Evolutionary conservation across 78 protist genomes (phyloP), one percentile per base, ranked within the genome.

Genomic region (Dictyostelium discoideum): DNA sequence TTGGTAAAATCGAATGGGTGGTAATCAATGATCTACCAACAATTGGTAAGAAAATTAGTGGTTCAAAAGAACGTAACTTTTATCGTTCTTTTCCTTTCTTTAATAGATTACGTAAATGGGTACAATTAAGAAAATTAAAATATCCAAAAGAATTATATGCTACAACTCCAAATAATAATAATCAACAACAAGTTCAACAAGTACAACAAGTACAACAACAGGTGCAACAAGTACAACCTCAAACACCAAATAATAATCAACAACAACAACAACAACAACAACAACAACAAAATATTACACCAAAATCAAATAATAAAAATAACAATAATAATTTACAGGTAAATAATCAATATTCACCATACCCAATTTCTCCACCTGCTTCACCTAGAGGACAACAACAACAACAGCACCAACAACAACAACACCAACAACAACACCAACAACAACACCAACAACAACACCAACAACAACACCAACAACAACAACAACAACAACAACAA

Each of bases 1-100:
- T 98, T 89, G 54, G 93, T 57, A 85, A 85, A 85, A 93, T 93
- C 16, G 92, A 85, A 78, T 93, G 96, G 96, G 46, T 93, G 4
- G n/a, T 32, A 10, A 32, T 93, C 3, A 84, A 84, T 50, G 96
- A 93, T 20, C 63, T 93, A 42, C 96, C 96, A 24, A 79, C 92
- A 3, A 77, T 60, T 16, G 57, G 60, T 42, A 90, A 90, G 42
- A 42, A 32, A 48, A 60, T 26, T n/a, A 44, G 50, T 79, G 42
- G 24, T 20, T 40, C 60, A 16, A 90, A 90, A 54, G 95, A 90
- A 73, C 84, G 79, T 57, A 83, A 90, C 22, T 90, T 90, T 69
- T 90, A 81, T 90, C 46, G 95, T 16, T n/a, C 95, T 26, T 63
- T 90, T 11, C 95, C 95, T 69, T 90, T 90, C 50, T 90, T 90